Base-by-base conservation (phyloP, 306 rosid genomes). In the Castanea crenata region DNA sequence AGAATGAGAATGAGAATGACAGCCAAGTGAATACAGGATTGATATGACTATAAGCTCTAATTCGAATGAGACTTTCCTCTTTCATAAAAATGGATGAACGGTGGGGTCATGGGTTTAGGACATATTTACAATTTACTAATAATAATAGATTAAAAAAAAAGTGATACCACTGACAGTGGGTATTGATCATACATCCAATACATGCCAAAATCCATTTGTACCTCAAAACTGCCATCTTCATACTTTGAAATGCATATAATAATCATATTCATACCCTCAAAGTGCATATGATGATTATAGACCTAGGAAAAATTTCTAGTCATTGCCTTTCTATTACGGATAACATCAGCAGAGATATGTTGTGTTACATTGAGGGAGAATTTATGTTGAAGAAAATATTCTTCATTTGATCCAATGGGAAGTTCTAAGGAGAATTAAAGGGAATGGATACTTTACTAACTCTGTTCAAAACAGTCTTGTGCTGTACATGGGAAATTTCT, bases 1-100 rank as follows among this genome's bases (percentile, higher is more conserved):
- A 29, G 64, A 67, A 54, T 9, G 8, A 20, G n/a, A 41, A 10
- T 41, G 14, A 21, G 54, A 41, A 10, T 41, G 14, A 21, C 32
- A 70, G 35, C 29, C 55, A 65, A 59, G 10, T 55, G 77, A 80
- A 69, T 51, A 61, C 10, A 41, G 64, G 68, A 64, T 69, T 38
- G 27, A 13, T 25, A 19, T 52, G 73, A 13, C 23, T 80, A 67
- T 46, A 74, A 78, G 5, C 54, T 49, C 54, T 12, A 49, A 49
- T 13, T 49, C 54, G 12, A 49, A 49, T 49, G 54, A 49, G 14
- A 49, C 54, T 49, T 49, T 49, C 14, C 15, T 49, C 54, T 16
- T 49, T 0, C 54, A 49, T 49, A 49, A 49, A 13, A 49, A 49
- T 49, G 54, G 54, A 49, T 49, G 54, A 49, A 49, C 1, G 1